Evolutionary conservation across 495 filamentous ascomycete species (phyloP), one percentile per base, ranked within the genome.

Genomic region (Rostrohypoxylon terebratum): DNA sequence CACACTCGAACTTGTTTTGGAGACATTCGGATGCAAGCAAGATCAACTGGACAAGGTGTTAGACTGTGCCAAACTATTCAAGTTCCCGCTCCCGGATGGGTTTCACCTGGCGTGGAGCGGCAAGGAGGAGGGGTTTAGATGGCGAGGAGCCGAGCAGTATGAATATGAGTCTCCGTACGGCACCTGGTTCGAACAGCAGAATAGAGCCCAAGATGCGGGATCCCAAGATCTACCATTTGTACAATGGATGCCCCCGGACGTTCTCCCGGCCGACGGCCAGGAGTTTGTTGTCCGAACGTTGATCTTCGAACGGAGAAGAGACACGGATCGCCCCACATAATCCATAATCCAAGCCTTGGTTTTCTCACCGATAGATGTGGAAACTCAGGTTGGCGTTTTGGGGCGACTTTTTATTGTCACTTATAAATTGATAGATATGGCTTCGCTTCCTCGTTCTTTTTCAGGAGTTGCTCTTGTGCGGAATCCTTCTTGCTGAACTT

Each of bases 1-100:
- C 14, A 73, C 44, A 11, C 67, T 78, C 5, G 69, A 75, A 34
- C 50, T 78, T 4, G 71, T 69, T n/a, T 23, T 78, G 25, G 76
- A 78, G 42, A 77, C 74, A 0, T 73, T 77, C 40, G 42, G 33
- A 4, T 65, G 23, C 59, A 78, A 78, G 45, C 51, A 69, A 42
- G 36, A 47, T 5, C 76, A 78, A 47, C 72, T 78, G 14, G 74
- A 78, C 20, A 21, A 64, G n/a, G 76, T 78, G 9, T 31, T 66
- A 0, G 8, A 75, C 36, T 78, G 76, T 47, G 76, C 76, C 4
- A 78, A 77, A 55, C 23, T 78, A 16, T 78, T 74, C 74, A 77
- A 40, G 18, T 77, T 78, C 36, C 72, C 76, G 10, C 53, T 77
- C 1, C 42, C 54, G 9, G 63, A 73, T 21, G 67, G 63, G 14